Evolutionary conservation across 805 yeast genomes (phyloP).

Genomic region (Monosporozyma siamensis): DNA sequence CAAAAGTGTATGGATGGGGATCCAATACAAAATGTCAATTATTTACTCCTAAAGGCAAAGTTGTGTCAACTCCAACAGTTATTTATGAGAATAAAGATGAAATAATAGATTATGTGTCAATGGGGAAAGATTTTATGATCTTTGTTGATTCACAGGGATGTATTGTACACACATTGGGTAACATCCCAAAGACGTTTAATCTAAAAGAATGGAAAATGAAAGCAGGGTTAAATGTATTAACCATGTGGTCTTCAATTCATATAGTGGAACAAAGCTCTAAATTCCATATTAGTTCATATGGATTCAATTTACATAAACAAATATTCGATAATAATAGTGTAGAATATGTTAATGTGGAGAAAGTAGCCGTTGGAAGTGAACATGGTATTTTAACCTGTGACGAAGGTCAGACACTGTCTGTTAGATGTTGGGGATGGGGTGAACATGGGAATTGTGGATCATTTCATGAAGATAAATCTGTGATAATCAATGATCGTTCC

Average conservation of each 20-base stretch:
- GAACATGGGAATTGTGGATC: conserved; percentile 93
- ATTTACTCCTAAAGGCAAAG: conserved; percentile 19
- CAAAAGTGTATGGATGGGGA: conserved; percentile 41
- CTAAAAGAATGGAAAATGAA: conserved; percentile 8
- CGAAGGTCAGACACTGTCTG: not conserved
- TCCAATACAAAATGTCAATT: conserved; percentile 41
- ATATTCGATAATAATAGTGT: conserved; percentile 23
- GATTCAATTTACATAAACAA: conserved; percentile 77
- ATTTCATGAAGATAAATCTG: not conserved
- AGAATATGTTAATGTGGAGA: conserved; percentile 2
- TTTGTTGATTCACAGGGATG: conserved; percentile 11
- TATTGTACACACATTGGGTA: conserved; percentile 11
- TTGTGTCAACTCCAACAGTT: conserved; percentile 11
- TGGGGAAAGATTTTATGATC: conserved; percentile 25
- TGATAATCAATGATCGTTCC: conserved; percentile 19
- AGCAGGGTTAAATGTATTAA: conserved; percentile 6
- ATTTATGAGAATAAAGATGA: conserved; percentile 1
- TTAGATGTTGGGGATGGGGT: conserved; percentile 92
- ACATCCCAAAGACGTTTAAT: conserved; percentile 15
- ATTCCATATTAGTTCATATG: conserved; percentile 39
- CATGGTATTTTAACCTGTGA: conserved; percentile 51
- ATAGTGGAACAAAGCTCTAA: conserved; percentile 17
- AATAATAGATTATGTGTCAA: conserved; percentile 12
- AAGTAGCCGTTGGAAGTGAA: conserved; percentile 64
- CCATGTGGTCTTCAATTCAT: conserved; percentile 80